Percentiles rank a stretch among this genome's conserved stretches.
Evolutionary conservation across 2,329 filamentous ascomycete genomes (phyloP).

Genomic region (Diaporthe vexans): DNA sequence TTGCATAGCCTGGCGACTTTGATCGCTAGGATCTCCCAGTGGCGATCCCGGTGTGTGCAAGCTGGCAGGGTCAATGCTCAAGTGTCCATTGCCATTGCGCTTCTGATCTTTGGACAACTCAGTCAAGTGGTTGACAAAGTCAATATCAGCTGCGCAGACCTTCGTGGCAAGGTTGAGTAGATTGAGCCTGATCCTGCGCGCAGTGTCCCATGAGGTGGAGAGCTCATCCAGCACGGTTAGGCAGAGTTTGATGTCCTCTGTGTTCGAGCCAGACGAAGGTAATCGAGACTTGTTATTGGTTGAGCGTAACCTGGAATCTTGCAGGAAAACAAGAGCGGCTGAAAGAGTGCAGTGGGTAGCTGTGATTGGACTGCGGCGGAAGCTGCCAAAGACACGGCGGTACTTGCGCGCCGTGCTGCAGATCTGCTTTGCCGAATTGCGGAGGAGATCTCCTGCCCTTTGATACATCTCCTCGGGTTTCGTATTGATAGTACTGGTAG

Average conservation of each 20-base stretch:
- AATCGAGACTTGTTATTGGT: no score
- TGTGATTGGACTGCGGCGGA: not conserved
- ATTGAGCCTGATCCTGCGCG: not conserved
- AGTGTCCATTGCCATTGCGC: no score
- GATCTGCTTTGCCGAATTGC: not conserved
- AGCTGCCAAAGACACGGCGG: not conserved
- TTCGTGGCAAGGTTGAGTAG: not conserved
- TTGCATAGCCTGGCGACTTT: not conserved
- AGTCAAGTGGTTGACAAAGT: no score
- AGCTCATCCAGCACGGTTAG: not conserved
- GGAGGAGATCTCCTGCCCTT: not conserved
- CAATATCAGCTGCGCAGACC: not conserved
- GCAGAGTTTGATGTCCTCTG: not conserved
- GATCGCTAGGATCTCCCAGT: no score
- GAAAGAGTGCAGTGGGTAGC: constrained; percentile 3
- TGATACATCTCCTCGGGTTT: not conserved
- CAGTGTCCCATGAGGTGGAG: not conserved
- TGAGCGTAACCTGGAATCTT: not conserved
- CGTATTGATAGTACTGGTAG: not conserved
- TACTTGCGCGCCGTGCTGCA: constrained; percentile 8
- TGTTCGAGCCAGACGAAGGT: not conserved
- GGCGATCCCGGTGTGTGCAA: no score
- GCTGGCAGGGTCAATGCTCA: no score
- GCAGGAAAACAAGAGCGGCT: not conserved
- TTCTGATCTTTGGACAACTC: no score